Percentiles rank a stretch among this genome's conserved stretches.
Evolutionary conservation across 768 basidiomycete species (phyloP).

Genomic region (Gymnopilus dilepis): DNA sequence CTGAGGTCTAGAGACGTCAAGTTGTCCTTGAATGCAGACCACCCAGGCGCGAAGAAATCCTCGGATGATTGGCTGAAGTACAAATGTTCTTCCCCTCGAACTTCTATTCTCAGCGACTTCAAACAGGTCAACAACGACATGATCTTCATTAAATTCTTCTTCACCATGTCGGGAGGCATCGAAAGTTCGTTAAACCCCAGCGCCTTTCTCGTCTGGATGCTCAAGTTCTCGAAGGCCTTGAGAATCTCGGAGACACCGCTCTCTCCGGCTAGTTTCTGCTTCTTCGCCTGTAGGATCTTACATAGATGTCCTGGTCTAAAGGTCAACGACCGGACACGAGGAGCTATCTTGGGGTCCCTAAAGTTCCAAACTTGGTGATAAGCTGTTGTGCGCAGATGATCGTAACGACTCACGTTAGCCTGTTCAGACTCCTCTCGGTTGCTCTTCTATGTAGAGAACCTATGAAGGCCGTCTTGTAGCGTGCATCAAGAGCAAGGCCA

Average conservation of each 20-base stretch:
- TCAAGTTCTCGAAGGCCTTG: constrained; percentile 5
- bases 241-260: constrained; percentile 4
- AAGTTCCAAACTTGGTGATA: no score
- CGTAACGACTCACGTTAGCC: constrained; percentile 17
- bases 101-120: constrained; percentile 12
- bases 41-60: constrained; percentile 23
- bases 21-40: constrained; percentile 27
- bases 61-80: constrained; percentile 8
- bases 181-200: background rate
- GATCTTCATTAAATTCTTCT: constrained; percentile 17
- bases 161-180: constrained; percentile 1
- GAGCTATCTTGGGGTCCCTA: constrained; percentile 19
- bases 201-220: background rate
- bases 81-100: constrained; percentile 10
- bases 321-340: constrained; percentile 15
- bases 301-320: constrained; percentile 21
- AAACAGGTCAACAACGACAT: constrained; percentile 15
- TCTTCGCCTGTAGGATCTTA: constrained; percentile 7
- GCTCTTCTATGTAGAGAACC: background rate
- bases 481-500: constrained; percentile 26
- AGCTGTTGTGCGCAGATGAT: no score
- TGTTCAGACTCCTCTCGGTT: constrained; percentile 12
- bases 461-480: constrained; percentile 22
- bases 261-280: background rate
- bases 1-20: constrained; percentile 24